phyloP scores from a whole-genome alignment of 2,329 filamentous ascomycete species.

The Fusarium sp. region DNA sequence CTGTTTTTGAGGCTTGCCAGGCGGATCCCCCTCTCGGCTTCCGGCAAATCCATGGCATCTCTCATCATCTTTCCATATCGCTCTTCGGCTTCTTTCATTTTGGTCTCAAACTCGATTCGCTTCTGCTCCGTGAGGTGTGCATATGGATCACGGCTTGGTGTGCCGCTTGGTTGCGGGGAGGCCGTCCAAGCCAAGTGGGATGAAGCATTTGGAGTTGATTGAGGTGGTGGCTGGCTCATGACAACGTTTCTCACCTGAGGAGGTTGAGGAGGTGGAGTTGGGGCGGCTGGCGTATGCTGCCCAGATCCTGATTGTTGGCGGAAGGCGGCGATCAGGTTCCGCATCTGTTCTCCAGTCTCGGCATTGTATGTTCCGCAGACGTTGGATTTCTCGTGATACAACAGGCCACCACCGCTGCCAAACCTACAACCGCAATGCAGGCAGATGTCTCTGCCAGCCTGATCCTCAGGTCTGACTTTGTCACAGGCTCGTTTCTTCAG shows the following conservation, averaged over 20 bases:
- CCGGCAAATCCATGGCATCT: conserved; percentile 51
- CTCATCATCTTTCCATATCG: conserved; percentile 54
- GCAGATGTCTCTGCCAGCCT: conserved; percentile 51
- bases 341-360: conserved; percentile 25
- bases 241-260: not conserved
- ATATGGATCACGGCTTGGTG: conserved; percentile 53
- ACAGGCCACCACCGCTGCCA: conserved; percentile 50
- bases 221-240: not conserved
- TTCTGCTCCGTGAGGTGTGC: conserved; percentile 51
- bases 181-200: conserved; percentile 7
- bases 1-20: conserved; percentile 59
- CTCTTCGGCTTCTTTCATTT: conserved; percentile 45
- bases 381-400: conserved; percentile 55
- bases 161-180: not conserved
- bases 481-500: conserved; percentile 41
- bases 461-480: conserved; percentile 19
- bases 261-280: conserved; percentile 1
- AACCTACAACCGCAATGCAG: conserved; percentile 57
- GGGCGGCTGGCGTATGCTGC: not conserved
- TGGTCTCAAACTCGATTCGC: conserved; percentile 39
- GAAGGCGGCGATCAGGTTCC: conserved; percentile 11
- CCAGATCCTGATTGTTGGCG: conserved; percentile 3
- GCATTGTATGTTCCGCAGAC: conserved; percentile 56
- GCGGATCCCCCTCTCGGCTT: conserved; percentile 46
- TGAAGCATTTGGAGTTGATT: not conserved